A percentile compares a stretch with the other conserved stretches of the same genome.
These are phyloP conservation scores for Phytophthora capsici DNA, from an alignment of 352 stramenopile species.

Conservation along the genomic window DNA sequence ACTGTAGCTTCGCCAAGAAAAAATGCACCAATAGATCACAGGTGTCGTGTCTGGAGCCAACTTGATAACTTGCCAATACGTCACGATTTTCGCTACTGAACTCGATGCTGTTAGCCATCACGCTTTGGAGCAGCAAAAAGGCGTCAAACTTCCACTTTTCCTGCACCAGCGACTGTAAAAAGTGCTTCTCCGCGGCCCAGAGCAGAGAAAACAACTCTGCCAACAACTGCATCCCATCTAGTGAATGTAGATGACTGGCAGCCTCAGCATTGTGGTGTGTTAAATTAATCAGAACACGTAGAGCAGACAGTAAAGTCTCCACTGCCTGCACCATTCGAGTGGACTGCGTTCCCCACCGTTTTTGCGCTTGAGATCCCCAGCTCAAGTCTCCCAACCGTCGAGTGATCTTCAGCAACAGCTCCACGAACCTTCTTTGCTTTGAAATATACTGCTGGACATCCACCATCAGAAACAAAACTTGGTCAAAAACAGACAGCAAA, in stretches of 20 bases:
- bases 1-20: slow-evolving; percentile 63
- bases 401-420: slow-evolving; percentile 48
- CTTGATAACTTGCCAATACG: slow-evolving; percentile 29
- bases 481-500: slow-evolving; percentile 67
- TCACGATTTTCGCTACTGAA: slow-evolving; percentile 60
- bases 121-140: slow-evolving; percentile 66
- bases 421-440: slow-evolving; percentile 38
- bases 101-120: slow-evolving; percentile 77
- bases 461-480: slow-evolving; percentile 62
- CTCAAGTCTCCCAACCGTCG: slow-evolving; percentile 40
- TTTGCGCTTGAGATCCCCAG: slow-evolving; percentile 34
- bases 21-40: slow-evolving; percentile 58
- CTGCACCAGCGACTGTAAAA: slow-evolving; percentile 10
- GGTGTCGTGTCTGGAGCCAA: background rate
- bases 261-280: slow-evolving; percentile 74
- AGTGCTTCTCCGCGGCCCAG: slow-evolving; percentile 7
- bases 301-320: slow-evolving; percentile 50
- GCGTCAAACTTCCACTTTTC: slow-evolving; percentile 68
- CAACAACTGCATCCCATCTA: slow-evolving; percentile 52
- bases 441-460: slow-evolving; percentile 63
- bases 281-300: slow-evolving; percentile 82
- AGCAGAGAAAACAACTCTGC: slow-evolving; percentile 53
- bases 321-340: slow-evolving; percentile 40
- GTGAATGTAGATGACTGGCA: slow-evolving; percentile 41
- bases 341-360: slow-evolving; percentile 37